phyloP scores from a whole-genome alignment of 2,329 filamentous ascomycete species.

The Podosphaera fusca region DNA sequence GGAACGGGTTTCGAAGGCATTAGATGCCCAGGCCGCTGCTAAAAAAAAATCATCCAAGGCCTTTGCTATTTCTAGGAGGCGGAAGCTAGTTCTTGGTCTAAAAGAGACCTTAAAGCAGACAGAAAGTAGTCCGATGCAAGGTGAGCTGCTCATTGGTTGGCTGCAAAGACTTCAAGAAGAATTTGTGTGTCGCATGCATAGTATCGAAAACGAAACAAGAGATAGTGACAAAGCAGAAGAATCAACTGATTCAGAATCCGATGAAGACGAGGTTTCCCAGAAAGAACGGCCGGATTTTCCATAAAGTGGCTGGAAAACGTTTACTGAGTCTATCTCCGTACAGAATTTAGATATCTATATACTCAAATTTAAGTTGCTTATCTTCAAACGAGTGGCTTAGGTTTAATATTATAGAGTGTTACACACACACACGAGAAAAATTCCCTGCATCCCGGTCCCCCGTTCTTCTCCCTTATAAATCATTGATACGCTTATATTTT shows the following conservation, averaged over 20 bases:
- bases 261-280: slow-evolving; percentile 1
- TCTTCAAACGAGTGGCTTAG: no score
- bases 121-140: slow-evolving; percentile 37
- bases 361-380: no score
- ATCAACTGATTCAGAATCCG: neutral
- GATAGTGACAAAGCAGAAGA: slow-evolving; percentile 4
- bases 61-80: slow-evolving; percentile 33
- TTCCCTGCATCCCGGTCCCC: no score
- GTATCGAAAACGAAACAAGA: slow-evolving; percentile 24
- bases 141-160: slow-evolving; percentile 38
- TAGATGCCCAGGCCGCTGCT: slow-evolving; percentile 33
- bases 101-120: slow-evolving; percentile 52
- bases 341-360: no score
- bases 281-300: neutral
- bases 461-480: no score
- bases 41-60: slow-evolving; percentile 35
- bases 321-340: no score
- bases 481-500: no score
- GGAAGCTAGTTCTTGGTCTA: slow-evolving; percentile 51
- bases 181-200: slow-evolving; percentile 47
- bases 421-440: no score
- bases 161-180: slow-evolving; percentile 46
- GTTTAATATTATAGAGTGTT: no score
- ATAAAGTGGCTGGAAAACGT: neutral
- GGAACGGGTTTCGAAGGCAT: slow-evolving; percentile 35